phyloP scores from a whole-genome alignment of 176 grass and related monocot genomes.

The Carex cristatella region DNA sequence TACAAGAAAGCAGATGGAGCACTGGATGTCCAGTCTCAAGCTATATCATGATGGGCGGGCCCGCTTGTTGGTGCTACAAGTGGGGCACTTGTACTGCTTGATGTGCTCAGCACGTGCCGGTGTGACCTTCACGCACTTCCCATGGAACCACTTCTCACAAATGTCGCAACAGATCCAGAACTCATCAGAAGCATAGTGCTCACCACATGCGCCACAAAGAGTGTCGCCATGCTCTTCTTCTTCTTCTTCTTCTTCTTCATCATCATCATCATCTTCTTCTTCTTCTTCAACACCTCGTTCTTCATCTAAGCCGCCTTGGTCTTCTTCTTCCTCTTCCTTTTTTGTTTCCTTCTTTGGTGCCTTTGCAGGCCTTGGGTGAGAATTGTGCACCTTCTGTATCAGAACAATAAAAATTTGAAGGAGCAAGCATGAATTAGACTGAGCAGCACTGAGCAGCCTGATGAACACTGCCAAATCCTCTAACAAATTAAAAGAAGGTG shows the following conservation, averaged over 20 bases:
- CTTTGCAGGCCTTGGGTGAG: constrained; percentile 42
- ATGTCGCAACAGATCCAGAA: constrained; percentile 99
- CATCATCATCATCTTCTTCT: constrained; percentile 7
- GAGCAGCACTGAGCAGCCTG: not conserved
- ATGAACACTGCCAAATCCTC: not conserved
- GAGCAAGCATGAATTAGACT: not conserved
- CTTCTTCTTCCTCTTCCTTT: constrained; percentile 37
- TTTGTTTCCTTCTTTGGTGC: constrained; percentile 44
- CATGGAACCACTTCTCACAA: constrained; percentile 97
- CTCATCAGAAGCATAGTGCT: constrained; percentile 79
- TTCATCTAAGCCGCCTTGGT: constrained; percentile 19
- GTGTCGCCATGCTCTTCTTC: constrained; percentile 80
- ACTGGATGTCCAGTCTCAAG: not conserved
- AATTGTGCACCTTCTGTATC: constrained; percentile 25
- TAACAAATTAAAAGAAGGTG: not conserved
- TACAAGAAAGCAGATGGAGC: constrained; percentile 2
- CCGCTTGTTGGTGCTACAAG: constrained; percentile 69
- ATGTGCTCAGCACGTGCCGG: constrained; percentile 94
- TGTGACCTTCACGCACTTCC: constrained; percentile 93
- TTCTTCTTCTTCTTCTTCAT: constrained; percentile 15
- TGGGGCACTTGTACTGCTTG: constrained; percentile 95
- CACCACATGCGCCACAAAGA: constrained; percentile 72
- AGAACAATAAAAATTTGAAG: not conserved
- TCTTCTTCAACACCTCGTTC: constrained; percentile 42
- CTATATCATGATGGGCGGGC: constrained; percentile 42